Evolutionary conservation across 1,284 basidiomycete genomes (phyloP), one percentile per base, ranked within the genome.

Genomic region (Ustilago shanxiensis): DNA sequence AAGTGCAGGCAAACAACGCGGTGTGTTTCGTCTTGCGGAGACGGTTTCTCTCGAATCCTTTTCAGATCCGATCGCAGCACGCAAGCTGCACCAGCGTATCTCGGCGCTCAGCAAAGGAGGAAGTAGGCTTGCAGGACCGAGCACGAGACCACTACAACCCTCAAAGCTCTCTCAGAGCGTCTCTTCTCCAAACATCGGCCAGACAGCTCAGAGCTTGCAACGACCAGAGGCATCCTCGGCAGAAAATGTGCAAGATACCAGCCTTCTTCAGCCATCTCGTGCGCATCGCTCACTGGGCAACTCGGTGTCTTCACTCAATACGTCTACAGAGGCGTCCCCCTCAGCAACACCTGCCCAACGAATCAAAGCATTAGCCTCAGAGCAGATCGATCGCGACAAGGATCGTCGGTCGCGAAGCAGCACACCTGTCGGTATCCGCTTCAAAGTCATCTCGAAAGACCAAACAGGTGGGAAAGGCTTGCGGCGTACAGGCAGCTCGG

Each of bases 11-110:
- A 62, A 66, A 39, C 70, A 72, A 28, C 52, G 63, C 24, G 80
- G 79, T 31, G 72, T 84, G 14, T 84, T 84, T 44, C 79, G 82
- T n/a, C 60, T 82, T 16, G 80, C 79, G 3, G 79, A 84, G 52
- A 84, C 82, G 0, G 66, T 80, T 2, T 72, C 78, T n/a, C 52
- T 81, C 0, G 39, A 68, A 22, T 77, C 77, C 26, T 81, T 81
- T 61, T 67, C 69, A n/a, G 69, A 79, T 60, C 65, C 68, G 14
- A 37, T 71, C 6, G 72, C 68, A 28, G 73, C 77, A 18, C 62
- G 67, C 11, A 65, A 63, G 47, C 53, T 79, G 2, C 77, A 75
- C 33, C 62, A 76, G 20, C 72, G 77, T 24, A 79, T 79, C 59
- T 59, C 72, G 16, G 72, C 68, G 11, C 66, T 78, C 22, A 78